These are phyloP conservation scores for Taphrina wiesneri DNA, from an alignment of 1,139 yeast genomes.

Conservation along the genomic window DNA sequence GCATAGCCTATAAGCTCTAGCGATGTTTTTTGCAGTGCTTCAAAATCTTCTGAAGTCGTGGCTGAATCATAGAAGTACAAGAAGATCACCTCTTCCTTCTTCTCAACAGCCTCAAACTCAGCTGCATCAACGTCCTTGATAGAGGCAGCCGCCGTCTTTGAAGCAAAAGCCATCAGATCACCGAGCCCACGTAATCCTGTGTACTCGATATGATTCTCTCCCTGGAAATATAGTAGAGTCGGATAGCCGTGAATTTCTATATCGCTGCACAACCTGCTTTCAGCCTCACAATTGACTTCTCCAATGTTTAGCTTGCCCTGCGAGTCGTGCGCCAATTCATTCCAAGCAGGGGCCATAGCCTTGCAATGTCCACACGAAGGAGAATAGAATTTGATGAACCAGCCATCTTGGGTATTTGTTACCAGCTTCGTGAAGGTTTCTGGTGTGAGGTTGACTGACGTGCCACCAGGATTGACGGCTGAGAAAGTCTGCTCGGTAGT, in stretches of 20 bases:
- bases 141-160: slow-evolving; percentile 43
- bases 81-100: slow-evolving; percentile 42
- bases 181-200: slow-evolving; percentile 46
- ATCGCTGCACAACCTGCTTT: slow-evolving; percentile 45
- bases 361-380: slow-evolving; percentile 49
- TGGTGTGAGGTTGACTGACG: slow-evolving; percentile 39
- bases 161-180: slow-evolving; percentile 45
- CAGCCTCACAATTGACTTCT: slow-evolving; percentile 49
- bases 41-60: slow-evolving; percentile 49
- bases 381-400: slow-evolving; percentile 50
- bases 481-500: slow-evolving; percentile 2
- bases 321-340: slow-evolving; percentile 45
- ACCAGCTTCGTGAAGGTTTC: slow-evolving; percentile 40
- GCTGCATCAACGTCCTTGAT: slow-evolving; percentile 42
- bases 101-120: slow-evolving; percentile 41
- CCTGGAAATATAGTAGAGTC: slow-evolving; percentile 44
- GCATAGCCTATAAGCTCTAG: slow-evolving; percentile 46
- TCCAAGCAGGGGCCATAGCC: slow-evolving; percentile 48
- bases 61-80: slow-evolving; percentile 48
- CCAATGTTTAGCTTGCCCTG: slow-evolving; percentile 48
- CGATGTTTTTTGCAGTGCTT: slow-evolving; percentile 46
- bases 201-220: slow-evolving; percentile 44
- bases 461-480: slow-evolving; percentile 39
- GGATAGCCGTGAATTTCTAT: slow-evolving; percentile 45
- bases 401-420: slow-evolving; percentile 44